Base-by-base conservation (phyloP, 192 early-diverging fungal genomes). In the Coemansia reversa region DNA sequence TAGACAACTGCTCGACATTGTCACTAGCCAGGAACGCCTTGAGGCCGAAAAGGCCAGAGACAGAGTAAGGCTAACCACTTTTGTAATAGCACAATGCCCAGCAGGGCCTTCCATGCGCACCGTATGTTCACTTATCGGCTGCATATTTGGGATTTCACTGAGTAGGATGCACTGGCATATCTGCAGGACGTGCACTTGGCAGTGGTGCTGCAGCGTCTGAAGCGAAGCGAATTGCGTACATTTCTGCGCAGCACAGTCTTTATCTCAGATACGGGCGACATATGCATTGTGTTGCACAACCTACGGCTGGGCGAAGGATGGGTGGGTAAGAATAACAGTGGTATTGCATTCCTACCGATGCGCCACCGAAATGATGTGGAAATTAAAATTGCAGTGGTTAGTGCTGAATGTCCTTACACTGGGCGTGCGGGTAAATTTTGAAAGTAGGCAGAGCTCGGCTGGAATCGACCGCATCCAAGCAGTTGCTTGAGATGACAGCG, bases 181-280 rank as follows among this genome's bases (percentile, higher is more conserved):
- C 64, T 79, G 24, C 66, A 60, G 7, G 71, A 79, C 48, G 53
- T 74, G 5, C 76, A 79, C 45, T 60, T 79, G 25, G 71, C 67
- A 7, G 35, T 67, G n/a, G 35, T 66, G 18, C 62, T 79, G 9
- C 65, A 73, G 63, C 52, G 66, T 12, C 23, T 59, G 6, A 45
- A 60, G n/a, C 28, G 27, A 25, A 27, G n/a, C n/a, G 7, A 24
- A 42, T 4, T 51, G n/a, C 3, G 12, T 52, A 19, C 62, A 11
- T 54, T 78, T 3, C 56, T 78, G 20, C 29, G 51, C 18, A 53
- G 60, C 32, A 59, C 32, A 1, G 24, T 24, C 30, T 52, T 69
- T 49, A 42, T 78, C 12, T 67, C 65, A 2, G 51, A 62, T 1
- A 20, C 22, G 29, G 61, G 63, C 22, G 19, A 49, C 1, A 52